A percentile compares a stretch with the other conserved stretches of the same genome.
phyloP scores from a whole-genome alignment of 495 filamentous ascomycete genomes.

The Tuber umbilicatum region DNA sequence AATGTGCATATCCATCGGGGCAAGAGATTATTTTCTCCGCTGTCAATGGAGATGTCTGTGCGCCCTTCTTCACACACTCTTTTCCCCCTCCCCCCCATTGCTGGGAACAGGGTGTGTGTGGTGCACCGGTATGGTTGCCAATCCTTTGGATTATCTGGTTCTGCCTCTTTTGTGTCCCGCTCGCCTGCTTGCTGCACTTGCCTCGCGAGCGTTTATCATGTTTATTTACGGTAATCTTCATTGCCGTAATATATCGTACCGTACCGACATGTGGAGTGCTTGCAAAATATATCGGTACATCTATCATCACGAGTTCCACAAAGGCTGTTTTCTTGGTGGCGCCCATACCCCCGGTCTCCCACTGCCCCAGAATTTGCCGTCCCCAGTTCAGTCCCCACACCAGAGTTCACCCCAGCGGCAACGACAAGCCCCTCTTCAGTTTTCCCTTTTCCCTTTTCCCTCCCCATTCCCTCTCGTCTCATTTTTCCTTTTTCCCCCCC shows the following conservation, averaged over 20 bases:
- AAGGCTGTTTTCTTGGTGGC: neutral
- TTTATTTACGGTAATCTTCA: neutral
- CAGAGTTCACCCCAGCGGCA: neutral
- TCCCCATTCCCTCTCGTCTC: constrained; percentile 13
- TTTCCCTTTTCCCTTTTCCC: constrained; percentile 9
- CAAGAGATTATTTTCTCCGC: constrained; percentile 31
- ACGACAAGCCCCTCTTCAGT: neutral
- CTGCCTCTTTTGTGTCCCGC: neutral
- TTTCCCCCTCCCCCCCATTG: neutral
- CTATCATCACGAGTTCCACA: constrained; percentile 4
- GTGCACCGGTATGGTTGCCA: constrained; percentile 4
- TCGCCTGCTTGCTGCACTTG: neutral
- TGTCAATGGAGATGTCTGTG: constrained; percentile 28
- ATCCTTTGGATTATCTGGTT: neutral
- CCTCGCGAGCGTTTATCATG: neutral
- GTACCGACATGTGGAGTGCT: constrained; percentile 1
- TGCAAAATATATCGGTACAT: constrained; percentile 1
- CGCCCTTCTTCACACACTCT: neutral
- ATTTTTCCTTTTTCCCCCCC: constrained; percentile 16
- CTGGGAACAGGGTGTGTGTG: constrained; percentile 11
- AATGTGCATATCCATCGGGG: constrained; percentile 4
- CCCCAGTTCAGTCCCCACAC: neutral
- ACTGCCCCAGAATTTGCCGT: constrained; percentile 3
- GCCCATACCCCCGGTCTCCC: constrained; percentile 1
- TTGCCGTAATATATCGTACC: neutral